A percentile compares a stretch with the other conserved stretches of the same genome.
Conservation (phyloP, 306 rosid genomes). For the Corylus americana region DNA sequence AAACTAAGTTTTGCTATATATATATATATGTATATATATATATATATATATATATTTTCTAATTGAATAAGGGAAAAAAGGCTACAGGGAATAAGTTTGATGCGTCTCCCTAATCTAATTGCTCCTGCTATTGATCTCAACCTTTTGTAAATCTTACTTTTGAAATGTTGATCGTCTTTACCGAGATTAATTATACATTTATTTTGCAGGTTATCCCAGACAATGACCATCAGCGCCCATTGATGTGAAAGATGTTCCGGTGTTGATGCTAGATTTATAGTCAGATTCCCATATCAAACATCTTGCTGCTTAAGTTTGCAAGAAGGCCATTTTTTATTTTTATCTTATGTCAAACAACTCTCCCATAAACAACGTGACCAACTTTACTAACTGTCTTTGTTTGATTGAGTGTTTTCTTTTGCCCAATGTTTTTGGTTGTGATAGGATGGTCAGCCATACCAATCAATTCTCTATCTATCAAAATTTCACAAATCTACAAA, state of each 20-base stretch:
- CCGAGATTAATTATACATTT: background rate
- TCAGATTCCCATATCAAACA: background rate
- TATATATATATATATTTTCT: too few relatives aligned
- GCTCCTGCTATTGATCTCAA: background rate
- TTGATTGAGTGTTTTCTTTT: background rate
- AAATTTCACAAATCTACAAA: background rate
- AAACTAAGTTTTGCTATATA: too few relatives aligned
- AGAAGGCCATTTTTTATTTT: background rate
- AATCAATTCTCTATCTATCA: background rate
- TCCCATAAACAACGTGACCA: background rate
- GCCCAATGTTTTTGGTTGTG: background rate
- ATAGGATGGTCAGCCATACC: background rate
- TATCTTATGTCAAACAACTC: background rate
- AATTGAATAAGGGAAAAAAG: too few relatives aligned
- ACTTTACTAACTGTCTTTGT: background rate
- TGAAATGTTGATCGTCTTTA: background rate
- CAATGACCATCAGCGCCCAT: background rate
- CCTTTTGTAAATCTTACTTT: background rate
- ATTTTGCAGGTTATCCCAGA: background rate
- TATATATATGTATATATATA: too few relatives aligned
- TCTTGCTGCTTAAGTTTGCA: background rate
- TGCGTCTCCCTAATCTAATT: background rate
- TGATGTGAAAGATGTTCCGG: background rate
- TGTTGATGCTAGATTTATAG: background rate
- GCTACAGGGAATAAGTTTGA: background rate